A percentile compares a stretch with the other conserved stretches of the same genome.
Evolutionary conservation across 1,139 yeast species (phyloP).

Genomic region (Tardiomyces blankii): DNA sequence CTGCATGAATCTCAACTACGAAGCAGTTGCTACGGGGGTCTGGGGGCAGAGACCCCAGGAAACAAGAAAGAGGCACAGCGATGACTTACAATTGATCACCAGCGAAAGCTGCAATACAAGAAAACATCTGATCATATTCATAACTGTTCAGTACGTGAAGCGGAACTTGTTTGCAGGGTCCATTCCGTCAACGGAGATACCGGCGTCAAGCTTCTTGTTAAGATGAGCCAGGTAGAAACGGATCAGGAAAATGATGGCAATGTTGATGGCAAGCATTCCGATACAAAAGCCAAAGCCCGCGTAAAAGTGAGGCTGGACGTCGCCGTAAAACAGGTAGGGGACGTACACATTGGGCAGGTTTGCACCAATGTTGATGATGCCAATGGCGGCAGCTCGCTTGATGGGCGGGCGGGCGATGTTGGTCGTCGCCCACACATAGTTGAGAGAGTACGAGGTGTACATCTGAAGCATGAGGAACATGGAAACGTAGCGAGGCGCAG

Average conservation of each 20-base stretch:
- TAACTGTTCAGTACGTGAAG: conserved; percentile 9
- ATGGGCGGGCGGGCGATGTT: conserved; percentile 40
- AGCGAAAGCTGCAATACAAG: too few species aligned
- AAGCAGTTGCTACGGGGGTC: too few species aligned
- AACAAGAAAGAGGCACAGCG: too few species aligned
- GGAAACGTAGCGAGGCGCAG: conserved; percentile 48
- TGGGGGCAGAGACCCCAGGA: too few species aligned
- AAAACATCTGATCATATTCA: too few species aligned
- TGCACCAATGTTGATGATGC: conserved; percentile 17
- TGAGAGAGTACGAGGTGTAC: conserved; percentile 47
- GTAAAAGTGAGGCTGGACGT: conserved; percentile 15
- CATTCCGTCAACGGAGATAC: conserved; percentile 18
- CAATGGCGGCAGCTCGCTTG: conserved; percentile 33
- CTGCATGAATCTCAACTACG: too few species aligned
- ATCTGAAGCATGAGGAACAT: conserved; percentile 53
- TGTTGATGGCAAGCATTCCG: conserved; percentile 9
- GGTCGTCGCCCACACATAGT: conserved; percentile 47
- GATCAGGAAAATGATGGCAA: conserved; percentile 10
- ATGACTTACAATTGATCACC: too few species aligned
- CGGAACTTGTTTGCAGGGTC: conserved; percentile 18
- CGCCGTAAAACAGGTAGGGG: conserved; percentile 15
- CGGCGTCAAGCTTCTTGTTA: conserved; percentile 16
- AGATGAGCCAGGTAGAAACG: conserved; percentile 8
- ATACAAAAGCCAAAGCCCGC: conserved; percentile 19
- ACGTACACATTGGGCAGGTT: conserved; percentile 18